Evolutionary conservation across 768 basidiomycete species (phyloP).

Genomic region (Boletus patriciae): DNA sequence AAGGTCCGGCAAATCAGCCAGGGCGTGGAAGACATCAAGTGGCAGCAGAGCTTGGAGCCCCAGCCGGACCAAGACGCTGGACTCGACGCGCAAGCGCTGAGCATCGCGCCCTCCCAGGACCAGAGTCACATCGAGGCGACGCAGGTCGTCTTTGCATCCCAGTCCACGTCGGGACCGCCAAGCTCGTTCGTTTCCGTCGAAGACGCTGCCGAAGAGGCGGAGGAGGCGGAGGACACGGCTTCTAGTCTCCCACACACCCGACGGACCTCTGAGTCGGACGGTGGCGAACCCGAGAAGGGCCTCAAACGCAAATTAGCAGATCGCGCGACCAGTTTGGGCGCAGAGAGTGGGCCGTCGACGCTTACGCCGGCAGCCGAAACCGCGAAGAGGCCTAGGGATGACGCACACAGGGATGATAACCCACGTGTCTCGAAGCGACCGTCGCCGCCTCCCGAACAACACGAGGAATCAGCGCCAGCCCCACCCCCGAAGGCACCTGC

Average conservation of each 20-base stretch:
- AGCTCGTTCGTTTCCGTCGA: conserved; percentile 22
- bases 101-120: conserved; percentile 5
- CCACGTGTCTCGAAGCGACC: conserved; percentile 59
- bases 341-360: conserved; percentile 33
- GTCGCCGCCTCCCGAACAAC: conserved; percentile 66
- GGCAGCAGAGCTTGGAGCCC: conserved; percentile 46
- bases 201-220: conserved; percentile 28
- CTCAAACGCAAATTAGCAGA: conserved; percentile 70
- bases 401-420: conserved; percentile 60
- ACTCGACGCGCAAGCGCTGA: conserved; percentile 2
- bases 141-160: conserved; percentile 15
- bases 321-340: conserved; percentile 64
- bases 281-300: conserved; percentile 53
- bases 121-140: conserved; percentile 10
- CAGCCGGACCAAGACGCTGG: conserved; percentile 10
- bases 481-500: conserved; percentile 29
- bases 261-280: conserved; percentile 46
- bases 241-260: conserved; percentile 27
- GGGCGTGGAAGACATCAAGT: conserved; percentile 75
- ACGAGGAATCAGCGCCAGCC: conserved; percentile 17
- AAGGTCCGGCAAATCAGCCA: conserved; percentile 79
- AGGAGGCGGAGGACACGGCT: conserved; percentile 31
- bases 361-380: conserved; percentile 36
- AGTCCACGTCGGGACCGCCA: conserved; percentile 9
- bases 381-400: conserved; percentile 61